Evolutionary conservation across 2,329 filamentous ascomycete species (phyloP).

Genomic region (Alternaria triticina): DNA sequence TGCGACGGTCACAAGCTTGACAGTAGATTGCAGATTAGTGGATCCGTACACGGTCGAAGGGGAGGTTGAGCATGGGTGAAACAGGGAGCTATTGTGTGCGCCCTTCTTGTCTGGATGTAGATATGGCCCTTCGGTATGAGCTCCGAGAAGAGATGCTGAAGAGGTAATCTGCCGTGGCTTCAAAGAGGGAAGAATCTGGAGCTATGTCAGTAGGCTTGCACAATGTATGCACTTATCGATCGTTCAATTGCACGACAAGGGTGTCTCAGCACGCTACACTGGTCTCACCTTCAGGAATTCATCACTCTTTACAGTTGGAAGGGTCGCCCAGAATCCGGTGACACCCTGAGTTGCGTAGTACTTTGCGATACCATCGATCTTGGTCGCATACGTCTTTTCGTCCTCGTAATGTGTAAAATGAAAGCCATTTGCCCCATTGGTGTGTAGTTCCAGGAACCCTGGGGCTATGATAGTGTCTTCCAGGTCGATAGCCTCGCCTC

Average conservation of each 20-base stretch:
- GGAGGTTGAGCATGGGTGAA: slow-evolving; percentile 47
- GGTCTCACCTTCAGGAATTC: slow-evolving; percentile 53
- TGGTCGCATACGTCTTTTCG: slow-evolving; percentile 49
- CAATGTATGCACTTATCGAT: not conserved
- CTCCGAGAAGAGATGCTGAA: slow-evolving; percentile 60
- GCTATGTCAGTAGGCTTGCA: slow-evolving; percentile 7
- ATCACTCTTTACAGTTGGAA: slow-evolving; percentile 57
- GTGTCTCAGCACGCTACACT: not conserved
- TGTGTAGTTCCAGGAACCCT: slow-evolving; percentile 63
- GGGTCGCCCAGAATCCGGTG: slow-evolving; percentile 61
- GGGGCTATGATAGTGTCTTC: slow-evolving; percentile 59
- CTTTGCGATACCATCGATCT: slow-evolving; percentile 55
- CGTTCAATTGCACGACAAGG: not conserved
- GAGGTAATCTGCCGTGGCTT: slow-evolving; percentile 50
- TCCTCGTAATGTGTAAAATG: slow-evolving; percentile 61
- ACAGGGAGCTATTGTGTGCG: slow-evolving; percentile 57
- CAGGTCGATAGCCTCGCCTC: slow-evolving; percentile 56
- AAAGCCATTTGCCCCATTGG: slow-evolving; percentile 61
- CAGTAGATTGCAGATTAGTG: slow-evolving; percentile 45
- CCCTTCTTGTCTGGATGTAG: slow-evolving; percentile 61
- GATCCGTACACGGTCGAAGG: slow-evolving; percentile 56
- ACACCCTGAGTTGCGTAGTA: slow-evolving; percentile 60
- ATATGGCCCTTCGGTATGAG: slow-evolving; percentile 64
- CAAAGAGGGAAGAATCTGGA: slow-evolving; percentile 57
- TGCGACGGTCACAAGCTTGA: slow-evolving; percentile 61